Base-by-base conservation (phyloP, 139 green algal species). In the Chlorella sp. region DNA sequence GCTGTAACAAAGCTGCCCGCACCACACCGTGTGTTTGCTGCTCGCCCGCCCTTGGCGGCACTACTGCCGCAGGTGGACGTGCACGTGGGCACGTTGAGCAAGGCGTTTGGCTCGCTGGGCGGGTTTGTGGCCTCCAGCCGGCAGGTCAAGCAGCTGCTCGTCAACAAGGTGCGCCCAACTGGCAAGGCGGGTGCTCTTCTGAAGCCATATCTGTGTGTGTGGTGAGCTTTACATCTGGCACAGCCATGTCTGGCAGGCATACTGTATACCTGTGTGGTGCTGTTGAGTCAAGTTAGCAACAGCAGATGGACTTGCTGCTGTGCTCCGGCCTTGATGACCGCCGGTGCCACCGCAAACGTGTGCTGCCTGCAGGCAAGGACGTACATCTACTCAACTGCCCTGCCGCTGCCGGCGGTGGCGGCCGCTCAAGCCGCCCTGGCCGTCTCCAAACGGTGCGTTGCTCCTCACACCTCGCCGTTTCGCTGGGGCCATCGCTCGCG, bases 21-120 rank as follows among this genome's bases (percentile, higher is more conserved):
- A n/a, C n/a, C n/a, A n/a, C n/a, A n/a, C n/a, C n/a, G n/a, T n/a
- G n/a, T n/a, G n/a, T n/a, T n/a, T n/a, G n/a, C n/a, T n/a, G n/a
- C n/a, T n/a, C n/a, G n/a, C n/a, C n/a, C n/a, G n/a, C n/a, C n/a
- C n/a, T n/a, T n/a, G n/a, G n/a, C n/a, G n/a, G n/a, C n/a, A n/a
- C n/a, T n/a, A n/a, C 34, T 55, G 26, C 34, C 5, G 3, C 61
- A 91, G 31, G 89, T 99, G 23, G 92, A 98, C 72, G 27, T 98
- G 2, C 85, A 94, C 50, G 78, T 98, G 3, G 95, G 95, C 70
- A 99, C 95, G 2, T 88, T 99, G 2, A 94, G 84, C 82, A 99
- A 99, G 70, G 95, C 93, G 0, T 80, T 94, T 63, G 95, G 93
- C 5, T 77, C 78, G 24, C 77, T 89, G 32, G 94, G 94, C 22